Evolutionary conservation across 225 moss, liverwort and hornwort species (phyloP).

Genomic region (Marchantia polymorpha): DNA sequence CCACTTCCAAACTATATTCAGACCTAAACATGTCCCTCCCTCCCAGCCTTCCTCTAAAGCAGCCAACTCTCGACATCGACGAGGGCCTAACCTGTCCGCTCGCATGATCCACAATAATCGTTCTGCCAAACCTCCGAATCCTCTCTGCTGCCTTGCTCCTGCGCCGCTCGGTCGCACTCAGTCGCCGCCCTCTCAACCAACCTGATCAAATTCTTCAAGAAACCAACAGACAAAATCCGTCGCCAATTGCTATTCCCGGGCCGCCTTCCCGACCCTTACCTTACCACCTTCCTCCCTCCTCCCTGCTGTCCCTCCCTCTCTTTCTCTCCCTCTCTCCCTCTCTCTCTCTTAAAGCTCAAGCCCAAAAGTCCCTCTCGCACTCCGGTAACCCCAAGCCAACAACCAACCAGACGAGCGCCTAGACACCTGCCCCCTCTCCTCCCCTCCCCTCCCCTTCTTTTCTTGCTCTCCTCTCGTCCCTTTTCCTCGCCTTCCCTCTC

Average conservation of each 20-base stretch:
- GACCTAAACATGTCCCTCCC: conserved; percentile 17
- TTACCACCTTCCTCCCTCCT: neutral
- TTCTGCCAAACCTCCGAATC: conserved; percentile 12
- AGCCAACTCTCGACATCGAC: conserved; percentile 18
- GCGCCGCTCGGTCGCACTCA: neutral
- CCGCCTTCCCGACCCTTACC: too few relatives aligned
- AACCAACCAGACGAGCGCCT: too few relatives aligned
- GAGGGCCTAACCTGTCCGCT: conserved; percentile 23
- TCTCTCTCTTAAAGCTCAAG: neutral
- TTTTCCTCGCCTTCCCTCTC: neutral
- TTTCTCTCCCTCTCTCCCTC: neutral
- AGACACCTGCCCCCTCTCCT: neutral
- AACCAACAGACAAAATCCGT: neutral
- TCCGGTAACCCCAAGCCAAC: too few relatives aligned
- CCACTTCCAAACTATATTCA: conserved; percentile 2
- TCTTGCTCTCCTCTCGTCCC: neutral
- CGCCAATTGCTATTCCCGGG: neutral
- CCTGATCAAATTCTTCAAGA: neutral
- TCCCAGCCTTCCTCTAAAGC: conserved; percentile 24
- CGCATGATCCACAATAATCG: neutral
- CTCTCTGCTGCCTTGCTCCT: neutral
- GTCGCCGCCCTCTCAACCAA: neutral
- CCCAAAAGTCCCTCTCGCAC: too few relatives aligned
- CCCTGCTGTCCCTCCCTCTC: neutral
- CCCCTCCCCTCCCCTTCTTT: neutral